phyloP scores from a whole-genome alignment of 2,329 filamentous ascomycete genomes.

The Fusarium tupiense region DNA sequence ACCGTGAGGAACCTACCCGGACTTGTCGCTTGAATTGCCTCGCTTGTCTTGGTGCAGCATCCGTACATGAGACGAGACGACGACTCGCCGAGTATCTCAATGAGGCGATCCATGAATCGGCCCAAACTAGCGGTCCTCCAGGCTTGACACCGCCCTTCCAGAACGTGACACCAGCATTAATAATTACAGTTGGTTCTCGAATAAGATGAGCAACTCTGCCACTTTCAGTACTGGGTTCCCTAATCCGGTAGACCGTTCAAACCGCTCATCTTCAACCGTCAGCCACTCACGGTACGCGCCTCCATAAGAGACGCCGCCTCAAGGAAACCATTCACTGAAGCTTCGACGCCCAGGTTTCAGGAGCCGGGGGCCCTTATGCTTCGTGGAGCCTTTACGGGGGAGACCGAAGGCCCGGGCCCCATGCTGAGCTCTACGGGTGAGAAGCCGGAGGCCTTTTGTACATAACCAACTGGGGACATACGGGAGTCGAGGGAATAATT shows the following conservation, averaged over 20 bases:
- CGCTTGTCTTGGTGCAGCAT: background rate
- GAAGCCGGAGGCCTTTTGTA: conserved; percentile 18
- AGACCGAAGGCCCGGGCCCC: conserved; percentile 25
- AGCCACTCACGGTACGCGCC: conserved; percentile 7
- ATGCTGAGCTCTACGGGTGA: conserved; percentile 3
- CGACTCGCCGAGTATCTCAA: conserved; percentile 1
- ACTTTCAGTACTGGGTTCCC: conserved; percentile 13
- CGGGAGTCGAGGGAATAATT: conserved; percentile 5
- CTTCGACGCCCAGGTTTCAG: conserved; percentile 20
- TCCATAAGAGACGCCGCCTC: conserved; percentile 3
- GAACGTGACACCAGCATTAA: conserved; percentile 15
- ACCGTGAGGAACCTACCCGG: background rate
- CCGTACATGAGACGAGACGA: background rate
- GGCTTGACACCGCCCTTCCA: conserved; percentile 35
- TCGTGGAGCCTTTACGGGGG: conserved; percentile 23
- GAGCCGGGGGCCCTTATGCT: conserved; percentile 1
- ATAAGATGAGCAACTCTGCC: background rate
- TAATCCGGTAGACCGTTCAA: conserved; percentile 28
- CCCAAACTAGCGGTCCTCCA: conserved; percentile 12
- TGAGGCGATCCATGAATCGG: conserved; percentile 23
- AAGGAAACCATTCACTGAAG: background rate
- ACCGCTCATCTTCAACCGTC: conserved; percentile 5
- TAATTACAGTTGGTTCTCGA: background rate
- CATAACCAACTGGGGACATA: background rate
- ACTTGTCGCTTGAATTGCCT: conserved; percentile 11